Conservation (phyloP, 2,329 filamentous ascomycete genomes). For the Colletotrichum sp. region DNA sequence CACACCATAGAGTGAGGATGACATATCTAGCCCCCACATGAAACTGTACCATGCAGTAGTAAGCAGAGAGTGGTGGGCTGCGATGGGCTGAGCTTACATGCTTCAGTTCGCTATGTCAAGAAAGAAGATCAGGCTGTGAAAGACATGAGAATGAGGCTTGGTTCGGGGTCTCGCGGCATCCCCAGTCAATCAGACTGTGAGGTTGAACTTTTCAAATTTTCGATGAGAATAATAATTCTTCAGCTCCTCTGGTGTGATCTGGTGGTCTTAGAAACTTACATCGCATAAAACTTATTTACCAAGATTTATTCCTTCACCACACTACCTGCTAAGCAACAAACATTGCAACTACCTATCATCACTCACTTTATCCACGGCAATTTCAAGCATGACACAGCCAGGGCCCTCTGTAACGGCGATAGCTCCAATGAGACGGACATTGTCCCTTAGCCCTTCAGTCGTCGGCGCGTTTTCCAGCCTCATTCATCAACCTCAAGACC, state of each 20-base stretch:
- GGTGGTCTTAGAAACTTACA: neutral
- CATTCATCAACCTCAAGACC: neutral
- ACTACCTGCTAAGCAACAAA: neutral
- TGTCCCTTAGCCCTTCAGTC: neutral
- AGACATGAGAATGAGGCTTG: neutral
- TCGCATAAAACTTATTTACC: neutral
- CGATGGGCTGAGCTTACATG: neutral
- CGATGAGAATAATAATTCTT: neutral
- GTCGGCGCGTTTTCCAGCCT: neutral
- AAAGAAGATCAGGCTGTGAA: neutral
- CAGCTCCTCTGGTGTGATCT: neutral
- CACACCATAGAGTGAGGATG: neutral
- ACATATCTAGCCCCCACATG: neutral
- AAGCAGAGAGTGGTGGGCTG: neutral
- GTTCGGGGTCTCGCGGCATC: neutral
- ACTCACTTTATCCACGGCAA: neutral
- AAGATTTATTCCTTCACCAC: neutral
- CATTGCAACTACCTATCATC: neutral
- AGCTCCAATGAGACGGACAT: neutral
- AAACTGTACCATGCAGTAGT: neutral
- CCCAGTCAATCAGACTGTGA: neutral
- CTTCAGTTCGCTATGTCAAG: neutral
- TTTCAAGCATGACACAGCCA: neutral
- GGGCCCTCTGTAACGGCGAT: neutral
- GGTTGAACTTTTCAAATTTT: neutral